phyloP scores from a whole-genome alignment of 208 protist genomes.

The Lotmaria passim region DNA sequence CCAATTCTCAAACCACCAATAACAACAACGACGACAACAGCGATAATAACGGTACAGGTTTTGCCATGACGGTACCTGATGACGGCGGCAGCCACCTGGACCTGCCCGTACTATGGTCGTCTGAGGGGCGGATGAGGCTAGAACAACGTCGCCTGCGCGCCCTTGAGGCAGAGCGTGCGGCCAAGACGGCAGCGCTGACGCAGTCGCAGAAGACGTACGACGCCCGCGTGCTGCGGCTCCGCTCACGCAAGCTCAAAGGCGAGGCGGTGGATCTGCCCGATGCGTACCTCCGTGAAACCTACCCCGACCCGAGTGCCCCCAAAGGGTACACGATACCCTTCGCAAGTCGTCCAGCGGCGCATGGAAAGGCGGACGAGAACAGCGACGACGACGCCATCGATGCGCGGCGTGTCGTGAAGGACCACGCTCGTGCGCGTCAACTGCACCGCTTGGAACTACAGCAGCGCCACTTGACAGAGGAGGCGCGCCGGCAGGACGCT shows the following conservation, averaged over 20 bases:
- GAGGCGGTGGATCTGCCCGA: conserved; percentile 53
- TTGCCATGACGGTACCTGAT: conserved; percentile 8
- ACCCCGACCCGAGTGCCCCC: conserved; percentile 26
- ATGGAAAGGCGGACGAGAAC: not conserved
- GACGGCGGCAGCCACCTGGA: not conserved
- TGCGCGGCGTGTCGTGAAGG: conserved; percentile 23
- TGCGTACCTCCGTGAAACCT: conserved; percentile 44
- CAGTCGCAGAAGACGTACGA: conserved; percentile 13
- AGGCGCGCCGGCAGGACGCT: conserved; percentile 35
- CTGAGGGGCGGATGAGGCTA: conserved; percentile 22
- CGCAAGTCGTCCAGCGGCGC: not conserved
- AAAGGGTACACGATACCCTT: conserved; percentile 14
- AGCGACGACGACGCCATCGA: conserved; percentile 7
- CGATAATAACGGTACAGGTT: not conserved
- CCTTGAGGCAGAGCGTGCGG: conserved; percentile 37
- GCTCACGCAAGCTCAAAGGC: conserved; percentile 34
- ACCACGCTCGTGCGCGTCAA: conserved; percentile 21
- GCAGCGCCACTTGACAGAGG: conserved; percentile 21
- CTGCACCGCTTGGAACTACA: conserved; percentile 13
- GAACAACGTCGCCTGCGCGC: conserved; percentile 38
- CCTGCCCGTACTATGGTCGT: not conserved
- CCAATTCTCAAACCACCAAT: not conserved
- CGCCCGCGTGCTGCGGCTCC: conserved; percentile 29
- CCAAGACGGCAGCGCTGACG: conserved; percentile 14
- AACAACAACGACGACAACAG: not conserved